Base-by-base conservation (phyloP, 2,329 filamentous ascomycete species). In the Curvularia lunata region DNA sequence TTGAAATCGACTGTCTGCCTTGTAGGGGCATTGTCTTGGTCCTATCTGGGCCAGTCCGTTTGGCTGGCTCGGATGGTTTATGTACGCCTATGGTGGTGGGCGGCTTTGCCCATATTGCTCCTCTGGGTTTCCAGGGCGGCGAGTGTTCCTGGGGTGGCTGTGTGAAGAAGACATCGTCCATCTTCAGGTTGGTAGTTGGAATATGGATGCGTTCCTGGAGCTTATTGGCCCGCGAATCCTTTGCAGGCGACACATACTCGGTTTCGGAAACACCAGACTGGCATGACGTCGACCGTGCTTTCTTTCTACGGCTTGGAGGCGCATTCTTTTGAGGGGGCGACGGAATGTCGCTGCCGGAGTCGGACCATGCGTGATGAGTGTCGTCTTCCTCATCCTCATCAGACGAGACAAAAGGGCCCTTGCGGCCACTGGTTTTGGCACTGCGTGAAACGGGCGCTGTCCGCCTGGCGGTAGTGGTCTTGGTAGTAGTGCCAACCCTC, bases 41-140 rank as follows among this genome's bases (percentile, higher is more conserved):
- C 46, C 65, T 57, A 56, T 69, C 59, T 21, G 60, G 34, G 0
- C 61, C 63, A 9, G 63, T 53, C 50, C 51, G 38, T 30, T 61
- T 66, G 30, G 50, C 28, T 30, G 64, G 52, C 50, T 59, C 65
- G 8, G 62, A 62, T 8, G 69, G 64, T 10, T 60, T 66, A 47
- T 74, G 70, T 30, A 71, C 64, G 18, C 69, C 67, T 40, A 70
- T 73, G 18, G 48, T 69, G n/a, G 62, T 61, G 21, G 61, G 51
- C 16, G 75, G 71, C 64, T 80, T 81, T 54, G 79, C 78, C 81
- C 81, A 83, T 59, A 82, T 78, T 16, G 80, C 76, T 18, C 80
- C 81, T 57, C 81, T 71, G 47, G 82, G 74, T 47, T 73, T 76
- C 69, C 78, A 78, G 2, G 80, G 79, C 30, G 78, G 75, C 25